These are phyloP conservation scores for Fusarium metavorans DNA, from an alignment of 2,329 filamentous ascomycete genomes.

Conservation along the genomic window DNA sequence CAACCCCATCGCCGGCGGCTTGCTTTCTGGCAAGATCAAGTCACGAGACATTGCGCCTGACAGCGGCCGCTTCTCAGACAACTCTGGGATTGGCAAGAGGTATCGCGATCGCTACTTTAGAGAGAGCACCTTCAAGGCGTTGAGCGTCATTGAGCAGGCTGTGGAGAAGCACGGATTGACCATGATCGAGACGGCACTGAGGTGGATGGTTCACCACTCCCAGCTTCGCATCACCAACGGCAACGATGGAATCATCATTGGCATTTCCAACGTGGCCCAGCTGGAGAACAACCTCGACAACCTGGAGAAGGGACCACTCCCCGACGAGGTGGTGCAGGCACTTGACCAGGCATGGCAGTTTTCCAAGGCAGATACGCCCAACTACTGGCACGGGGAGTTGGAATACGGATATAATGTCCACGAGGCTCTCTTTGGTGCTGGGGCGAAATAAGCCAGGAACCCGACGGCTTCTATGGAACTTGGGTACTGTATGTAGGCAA, in stretches of 20 bases:
- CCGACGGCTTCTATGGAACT: too few species aligned
- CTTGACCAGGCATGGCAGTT: slow-evolving; percentile 83
- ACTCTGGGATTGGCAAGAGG: slow-evolving; percentile 62
- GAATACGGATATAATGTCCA: slow-evolving; percentile 75
- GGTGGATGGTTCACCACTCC: slow-evolving; percentile 81
- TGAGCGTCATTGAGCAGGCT: slow-evolving; percentile 75
- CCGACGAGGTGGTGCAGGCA: slow-evolving; percentile 78
- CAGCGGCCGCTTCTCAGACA: slow-evolving; percentile 78
- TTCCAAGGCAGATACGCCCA: slow-evolving; percentile 68
- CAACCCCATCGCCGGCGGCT: slow-evolving; percentile 84
- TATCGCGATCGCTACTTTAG: slow-evolving; percentile 81
- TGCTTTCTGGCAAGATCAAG: slow-evolving; percentile 86
- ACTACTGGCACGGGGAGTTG: slow-evolving; percentile 71
- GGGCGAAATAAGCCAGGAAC: slow-evolving; percentile 52
- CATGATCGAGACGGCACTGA: slow-evolving; percentile 78
- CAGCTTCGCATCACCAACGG: slow-evolving; percentile 63
- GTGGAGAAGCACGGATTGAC: slow-evolving; percentile 75
- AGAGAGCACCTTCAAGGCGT: slow-evolving; percentile 71
- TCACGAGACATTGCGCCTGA: slow-evolving; percentile 70
- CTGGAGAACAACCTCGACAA: slow-evolving; percentile 68
- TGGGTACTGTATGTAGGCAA: neutral
- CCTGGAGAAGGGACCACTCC: slow-evolving; percentile 77
- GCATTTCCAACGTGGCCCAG: slow-evolving; percentile 68
- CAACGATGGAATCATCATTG: slow-evolving; percentile 71
- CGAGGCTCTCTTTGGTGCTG: slow-evolving; percentile 67